Percentiles rank a stretch among this genome's conserved stretches.
phyloP scores from a whole-genome alignment of 306 rosid species.

The Acacia confusa region DNA sequence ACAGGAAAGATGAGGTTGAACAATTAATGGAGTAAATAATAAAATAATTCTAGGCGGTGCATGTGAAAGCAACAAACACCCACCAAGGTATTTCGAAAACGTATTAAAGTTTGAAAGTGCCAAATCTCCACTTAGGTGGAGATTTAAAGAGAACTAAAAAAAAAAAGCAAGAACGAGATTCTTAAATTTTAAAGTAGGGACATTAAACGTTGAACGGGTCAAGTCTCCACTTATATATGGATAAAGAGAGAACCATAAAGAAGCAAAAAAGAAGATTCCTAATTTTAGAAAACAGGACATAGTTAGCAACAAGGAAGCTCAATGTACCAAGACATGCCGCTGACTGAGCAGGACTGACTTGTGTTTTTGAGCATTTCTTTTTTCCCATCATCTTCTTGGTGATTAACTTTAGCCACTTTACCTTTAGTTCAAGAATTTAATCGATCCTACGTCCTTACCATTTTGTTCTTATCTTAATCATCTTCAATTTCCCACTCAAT shows the following conservation, averaged over 20 bases:
- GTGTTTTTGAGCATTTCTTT: constrained; percentile 43
- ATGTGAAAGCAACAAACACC: constrained; percentile 38
- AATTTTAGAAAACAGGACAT: constrained; percentile 25
- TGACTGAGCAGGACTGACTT: constrained; percentile 37
- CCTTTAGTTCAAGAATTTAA: constrained; percentile 39
- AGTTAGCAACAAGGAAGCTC: constrained; percentile 41
- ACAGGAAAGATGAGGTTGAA: constrained; percentile 34
- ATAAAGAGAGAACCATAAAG: constrained; percentile 29
- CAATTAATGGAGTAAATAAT: constrained; percentile 32
- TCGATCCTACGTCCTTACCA: constrained; percentile 27
- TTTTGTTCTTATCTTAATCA: constrained; percentile 23
- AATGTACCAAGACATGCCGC: constrained; percentile 45
- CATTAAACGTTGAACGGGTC: constrained; percentile 22
- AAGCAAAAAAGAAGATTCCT: constrained; percentile 35
- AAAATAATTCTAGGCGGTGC: constrained; percentile 32
- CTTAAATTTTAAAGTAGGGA: constrained; percentile 42
- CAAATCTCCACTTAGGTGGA: constrained; percentile 52
- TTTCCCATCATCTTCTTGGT: constrained; percentile 31
- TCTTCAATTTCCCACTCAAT: constrained; percentile 34
- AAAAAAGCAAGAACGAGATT: constrained; percentile 43
- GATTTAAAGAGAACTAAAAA: constrained; percentile 25
- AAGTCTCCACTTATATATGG: constrained; percentile 37
- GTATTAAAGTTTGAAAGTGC: constrained; percentile 30
- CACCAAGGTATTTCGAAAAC: constrained; percentile 32
- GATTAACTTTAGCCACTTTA: constrained; percentile 36